These are phyloP conservation scores for Fusarium sp. DNA, from an alignment of 2,329 filamentous ascomycete species.

Conservation along the genomic window DNA sequence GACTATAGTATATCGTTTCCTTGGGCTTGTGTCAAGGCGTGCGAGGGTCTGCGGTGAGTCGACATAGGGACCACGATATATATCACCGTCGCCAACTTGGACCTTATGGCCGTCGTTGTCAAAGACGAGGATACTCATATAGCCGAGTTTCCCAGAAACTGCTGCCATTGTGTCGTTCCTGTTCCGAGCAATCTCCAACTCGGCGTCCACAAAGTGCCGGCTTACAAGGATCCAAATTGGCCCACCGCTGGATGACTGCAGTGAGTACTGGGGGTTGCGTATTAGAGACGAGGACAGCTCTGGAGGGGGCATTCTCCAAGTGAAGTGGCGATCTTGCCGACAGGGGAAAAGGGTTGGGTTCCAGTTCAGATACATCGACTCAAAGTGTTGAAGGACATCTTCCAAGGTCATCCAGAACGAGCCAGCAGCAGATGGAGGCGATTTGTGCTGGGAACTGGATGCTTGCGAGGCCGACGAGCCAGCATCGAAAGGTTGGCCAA, in stretches of 20 bases:
- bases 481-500: neutral
- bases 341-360: constrained; percentile 85
- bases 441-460: constrained; percentile 17
- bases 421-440: constrained; percentile 62
- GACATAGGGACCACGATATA: constrained; percentile 86
- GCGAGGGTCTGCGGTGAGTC: constrained; percentile 94
- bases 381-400: constrained; percentile 89
- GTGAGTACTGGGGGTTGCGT: constrained; percentile 79
- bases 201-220: constrained; percentile 83
- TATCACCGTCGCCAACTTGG: constrained; percentile 77
- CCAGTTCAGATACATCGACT: constrained; percentile 98
- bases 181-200: constrained; percentile 67
- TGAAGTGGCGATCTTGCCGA: constrained; percentile 90
- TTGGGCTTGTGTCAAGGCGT: constrained; percentile 64
- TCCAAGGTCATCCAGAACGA: constrained; percentile 95
- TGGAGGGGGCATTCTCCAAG: constrained; percentile 74
- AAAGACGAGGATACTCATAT: constrained; percentile 89
- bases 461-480: neutral
- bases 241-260: constrained; percentile 69
- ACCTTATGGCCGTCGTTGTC: constrained; percentile 77
- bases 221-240: constrained; percentile 86
- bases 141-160: constrained; percentile 73
- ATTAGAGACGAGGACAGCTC: constrained; percentile 68
- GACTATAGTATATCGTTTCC: constrained; percentile 69
- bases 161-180: constrained; percentile 57